A percentile compares a stretch with the other conserved stretches of the same genome.
Conservation (phyloP, 1,284 basidiomycete species). For the Boletus smithii region DNA sequence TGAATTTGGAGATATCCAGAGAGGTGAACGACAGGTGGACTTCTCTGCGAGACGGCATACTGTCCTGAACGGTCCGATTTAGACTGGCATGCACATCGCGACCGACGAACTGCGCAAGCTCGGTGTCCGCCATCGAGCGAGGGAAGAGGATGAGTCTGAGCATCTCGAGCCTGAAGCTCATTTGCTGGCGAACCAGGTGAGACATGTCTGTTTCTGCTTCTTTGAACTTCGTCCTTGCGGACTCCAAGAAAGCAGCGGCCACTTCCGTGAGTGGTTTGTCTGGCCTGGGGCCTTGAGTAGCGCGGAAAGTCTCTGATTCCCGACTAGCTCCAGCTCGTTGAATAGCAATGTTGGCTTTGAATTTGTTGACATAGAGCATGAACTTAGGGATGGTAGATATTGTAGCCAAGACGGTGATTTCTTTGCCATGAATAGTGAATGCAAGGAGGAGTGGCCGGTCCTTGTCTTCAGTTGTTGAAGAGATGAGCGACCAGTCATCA, state of each 20-base stretch:
- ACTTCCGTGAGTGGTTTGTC: slow-evolving; percentile 78
- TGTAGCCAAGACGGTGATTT: slow-evolving; percentile 67
- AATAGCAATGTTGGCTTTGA: slow-evolving; percentile 65
- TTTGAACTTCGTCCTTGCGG: slow-evolving; percentile 64
- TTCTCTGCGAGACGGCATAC: slow-evolving; percentile 52
- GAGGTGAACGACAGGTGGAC: slow-evolving; percentile 67
- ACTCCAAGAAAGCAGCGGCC: slow-evolving; percentile 77
- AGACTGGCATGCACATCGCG: slow-evolving; percentile 64
- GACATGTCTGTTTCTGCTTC: slow-evolving; percentile 58
- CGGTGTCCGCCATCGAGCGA: slow-evolving; percentile 67
- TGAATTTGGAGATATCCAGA: slow-evolving; percentile 71
- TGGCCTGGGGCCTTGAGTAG: slow-evolving; percentile 61
- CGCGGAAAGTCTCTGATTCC: slow-evolving; percentile 69
- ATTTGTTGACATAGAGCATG: slow-evolving; percentile 68
- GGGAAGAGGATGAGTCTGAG: slow-evolving; percentile 73
- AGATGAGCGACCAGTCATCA: slow-evolving; percentile 77
- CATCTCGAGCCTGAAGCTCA: slow-evolving; percentile 61
- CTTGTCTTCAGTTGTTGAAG: slow-evolving; percentile 38
- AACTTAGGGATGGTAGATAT: slow-evolving; percentile 74
- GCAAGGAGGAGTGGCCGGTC: slow-evolving; percentile 67
- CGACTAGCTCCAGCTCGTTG: slow-evolving; percentile 73
- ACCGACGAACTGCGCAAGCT: slow-evolving; percentile 70
- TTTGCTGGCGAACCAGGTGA: slow-evolving; percentile 65
- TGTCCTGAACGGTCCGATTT: slow-evolving; percentile 55
- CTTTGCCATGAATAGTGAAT: slow-evolving; percentile 73